These are phyloP conservation scores for Ochromonas danica DNA, from an alignment of 108 stramenopile genomes.

Conservation along the genomic window DNA sequence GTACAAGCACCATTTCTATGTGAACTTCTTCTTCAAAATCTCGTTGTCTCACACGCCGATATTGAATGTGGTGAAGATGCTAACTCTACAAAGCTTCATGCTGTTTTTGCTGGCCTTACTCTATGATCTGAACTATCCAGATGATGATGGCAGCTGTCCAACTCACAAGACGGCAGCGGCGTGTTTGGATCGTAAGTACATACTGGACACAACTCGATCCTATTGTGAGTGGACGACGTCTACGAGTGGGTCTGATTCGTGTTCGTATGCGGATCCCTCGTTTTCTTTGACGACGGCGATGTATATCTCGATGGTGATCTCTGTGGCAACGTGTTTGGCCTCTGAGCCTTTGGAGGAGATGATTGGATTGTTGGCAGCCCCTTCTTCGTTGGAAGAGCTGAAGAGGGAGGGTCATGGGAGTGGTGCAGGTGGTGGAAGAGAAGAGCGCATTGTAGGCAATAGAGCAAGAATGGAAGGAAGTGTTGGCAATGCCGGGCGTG, in stretches of 20 bases:
- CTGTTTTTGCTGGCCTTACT: conserved; percentile 10
- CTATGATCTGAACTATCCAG: conserved; percentile 5
- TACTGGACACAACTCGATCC: neutral
- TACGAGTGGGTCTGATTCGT: neutral
- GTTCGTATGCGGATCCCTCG: neutral
- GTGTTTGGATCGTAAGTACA: neutral
- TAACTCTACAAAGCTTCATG: neutral
- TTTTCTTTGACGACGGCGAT: neutral
- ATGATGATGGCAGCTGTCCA: neutral
- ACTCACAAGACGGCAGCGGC: neutral
- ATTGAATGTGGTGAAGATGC: neutral
- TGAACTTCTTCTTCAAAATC: neutral
- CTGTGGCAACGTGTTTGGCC: neutral
- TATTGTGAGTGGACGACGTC: neutral
- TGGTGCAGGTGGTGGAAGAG: too few relatives aligned
- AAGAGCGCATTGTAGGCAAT: too few relatives aligned
- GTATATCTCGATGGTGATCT: neutral
- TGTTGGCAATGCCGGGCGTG: too few relatives aligned
- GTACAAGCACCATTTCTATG: conserved; percentile 1
- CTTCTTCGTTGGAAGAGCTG: too few relatives aligned
- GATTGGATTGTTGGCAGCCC: neutral
- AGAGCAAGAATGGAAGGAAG: too few relatives aligned
- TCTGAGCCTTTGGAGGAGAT: neutral
- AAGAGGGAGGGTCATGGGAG: too few relatives aligned
- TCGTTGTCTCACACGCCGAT: neutral